A percentile compares a stretch with the other conserved stretches of the same genome.
These are phyloP conservation scores for Salix exigua DNA, from an alignment of 345 rosid species.

Conservation along the genomic window DNA sequence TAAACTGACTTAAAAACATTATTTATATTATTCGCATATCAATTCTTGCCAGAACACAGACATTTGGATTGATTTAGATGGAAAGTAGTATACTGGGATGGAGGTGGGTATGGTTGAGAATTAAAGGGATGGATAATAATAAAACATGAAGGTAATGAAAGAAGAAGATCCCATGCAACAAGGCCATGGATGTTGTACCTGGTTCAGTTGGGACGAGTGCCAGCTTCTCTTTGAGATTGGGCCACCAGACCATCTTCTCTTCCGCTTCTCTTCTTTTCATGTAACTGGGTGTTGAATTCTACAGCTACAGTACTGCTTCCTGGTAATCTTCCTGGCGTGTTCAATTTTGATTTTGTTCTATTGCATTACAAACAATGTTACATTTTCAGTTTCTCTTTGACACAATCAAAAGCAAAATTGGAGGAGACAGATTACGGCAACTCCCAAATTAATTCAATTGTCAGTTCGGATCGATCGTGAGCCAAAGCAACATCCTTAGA, in stretches of 20 bases:
- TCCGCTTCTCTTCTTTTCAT: slow-evolving; percentile 79
- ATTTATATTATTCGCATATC: neutral
- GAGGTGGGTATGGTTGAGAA: neutral
- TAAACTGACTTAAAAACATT: no score
- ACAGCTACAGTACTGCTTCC: slow-evolving; percentile 85
- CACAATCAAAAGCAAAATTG: neutral
- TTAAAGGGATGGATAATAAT: neutral
- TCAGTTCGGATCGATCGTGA: no score
- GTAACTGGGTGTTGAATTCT: slow-evolving; percentile 80
- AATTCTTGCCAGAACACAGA: neutral
- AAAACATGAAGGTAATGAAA: neutral
- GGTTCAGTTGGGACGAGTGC: slow-evolving; percentile 76
- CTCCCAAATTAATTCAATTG: no score
- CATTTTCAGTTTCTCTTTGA: neutral
- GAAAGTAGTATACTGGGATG: slow-evolving; percentile 5
- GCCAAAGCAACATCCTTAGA: neutral
- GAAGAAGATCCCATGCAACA: slow-evolving; percentile 19
- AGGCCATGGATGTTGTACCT: slow-evolving; percentile 56
- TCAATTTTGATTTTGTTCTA: neutral
- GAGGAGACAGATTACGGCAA: neutral
- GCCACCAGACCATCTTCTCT: slow-evolving; percentile 72
- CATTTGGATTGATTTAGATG: slow-evolving; percentile 10
- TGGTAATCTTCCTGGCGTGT: slow-evolving; percentile 38
- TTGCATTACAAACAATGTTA: neutral
- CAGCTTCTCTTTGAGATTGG: slow-evolving; percentile 75